A percentile compares a stretch with the other conserved stretches of the same genome.
These are phyloP conservation scores for Ogataea kodamae DNA, from an alignment of 805 yeast species.

Conservation along the genomic window DNA sequence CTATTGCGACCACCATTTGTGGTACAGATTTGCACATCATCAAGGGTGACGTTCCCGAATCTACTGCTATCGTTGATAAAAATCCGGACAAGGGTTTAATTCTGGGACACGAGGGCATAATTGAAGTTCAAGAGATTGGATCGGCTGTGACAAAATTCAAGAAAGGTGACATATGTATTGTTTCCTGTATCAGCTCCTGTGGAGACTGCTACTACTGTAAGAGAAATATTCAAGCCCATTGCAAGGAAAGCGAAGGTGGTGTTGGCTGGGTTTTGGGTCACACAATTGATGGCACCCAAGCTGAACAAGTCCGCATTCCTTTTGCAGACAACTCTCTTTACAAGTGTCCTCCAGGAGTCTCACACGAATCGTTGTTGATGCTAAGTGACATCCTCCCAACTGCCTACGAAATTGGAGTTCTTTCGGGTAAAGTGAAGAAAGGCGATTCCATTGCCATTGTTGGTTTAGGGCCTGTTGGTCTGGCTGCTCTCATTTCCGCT, in stretches of 20 bases:
- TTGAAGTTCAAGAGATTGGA: slow-evolving; percentile 50
- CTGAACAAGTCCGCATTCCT: slow-evolving; percentile 57
- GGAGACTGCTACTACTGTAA: slow-evolving; percentile 54
- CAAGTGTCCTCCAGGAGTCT: slow-evolving; percentile 30
- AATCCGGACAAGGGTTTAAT: slow-evolving; percentile 26
- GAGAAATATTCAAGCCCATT: slow-evolving; percentile 57
- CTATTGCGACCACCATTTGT: slow-evolving; percentile 58
- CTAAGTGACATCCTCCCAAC: slow-evolving; percentile 65
- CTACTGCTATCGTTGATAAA: slow-evolving; percentile 33
- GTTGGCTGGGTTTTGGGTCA: slow-evolving; percentile 56
- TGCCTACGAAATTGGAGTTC: slow-evolving; percentile 63
- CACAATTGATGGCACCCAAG: slow-evolving; percentile 65
- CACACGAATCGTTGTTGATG: slow-evolving; percentile 52
- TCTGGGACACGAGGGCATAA: slow-evolving; percentile 65
- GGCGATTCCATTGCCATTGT: slow-evolving; percentile 62
- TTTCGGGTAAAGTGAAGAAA: slow-evolving; percentile 47
- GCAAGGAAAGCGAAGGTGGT: slow-evolving; percentile 37
- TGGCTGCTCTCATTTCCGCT: slow-evolving; percentile 57
- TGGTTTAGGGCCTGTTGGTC: slow-evolving; percentile 68
- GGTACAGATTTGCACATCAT: slow-evolving; percentile 63
- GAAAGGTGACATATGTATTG: slow-evolving; percentile 56
- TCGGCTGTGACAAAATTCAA: slow-evolving; percentile 45
- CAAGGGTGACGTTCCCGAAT: slow-evolving; percentile 58
- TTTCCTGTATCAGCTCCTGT: slow-evolving; percentile 65
- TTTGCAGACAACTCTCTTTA: slow-evolving; percentile 41